Percentiles rank a stretch among this genome's conserved stretches.
phyloP scores from a whole-genome alignment of 2,329 filamentous ascomycete species.

The Fusarium humuli region DNA sequence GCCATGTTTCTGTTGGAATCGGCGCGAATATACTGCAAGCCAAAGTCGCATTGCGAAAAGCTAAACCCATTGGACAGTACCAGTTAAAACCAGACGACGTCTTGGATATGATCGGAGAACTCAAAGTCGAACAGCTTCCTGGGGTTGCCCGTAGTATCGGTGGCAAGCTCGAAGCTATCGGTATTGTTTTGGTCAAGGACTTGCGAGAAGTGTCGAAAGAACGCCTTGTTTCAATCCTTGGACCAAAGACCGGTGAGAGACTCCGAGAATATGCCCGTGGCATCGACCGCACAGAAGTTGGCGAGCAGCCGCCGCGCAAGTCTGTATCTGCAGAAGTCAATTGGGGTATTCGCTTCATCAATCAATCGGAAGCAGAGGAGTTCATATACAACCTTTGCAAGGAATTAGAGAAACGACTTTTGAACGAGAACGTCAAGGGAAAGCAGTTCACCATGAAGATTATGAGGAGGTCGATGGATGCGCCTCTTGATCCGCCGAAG shows the following conservation, averaged over 20 bases:
- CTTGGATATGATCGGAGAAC: constrained; percentile 78
- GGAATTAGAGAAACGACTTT: constrained; percentile 82
- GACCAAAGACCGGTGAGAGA: constrained; percentile 92
- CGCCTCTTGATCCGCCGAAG: constrained; percentile 90
- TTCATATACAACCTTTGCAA: constrained; percentile 88
- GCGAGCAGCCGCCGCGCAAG: constrained; percentile 86
- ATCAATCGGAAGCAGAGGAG: constrained; percentile 90
- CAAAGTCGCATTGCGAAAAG: constrained; percentile 88
- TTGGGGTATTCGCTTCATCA: constrained; percentile 97
- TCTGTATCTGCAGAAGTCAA: constrained; percentile 98
- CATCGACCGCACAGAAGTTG: constrained; percentile 87
- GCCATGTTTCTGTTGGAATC: constrained; percentile 92
- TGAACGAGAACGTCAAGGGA: constrained; percentile 88
- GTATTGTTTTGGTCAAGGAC: constrained; percentile 84
- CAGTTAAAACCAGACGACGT: constrained; percentile 87
- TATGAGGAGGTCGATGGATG: constrained; percentile 87
- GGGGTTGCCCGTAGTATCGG: constrained; percentile 93
- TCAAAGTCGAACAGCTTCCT: constrained; percentile 84
- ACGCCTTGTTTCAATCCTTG: constrained; percentile 76
- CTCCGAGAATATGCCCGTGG: constrained; percentile 91
- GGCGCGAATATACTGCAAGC: constrained; percentile 91
- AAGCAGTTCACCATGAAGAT: constrained; percentile 93
- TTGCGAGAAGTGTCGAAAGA: constrained; percentile 82
- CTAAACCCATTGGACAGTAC: constrained; percentile 93
- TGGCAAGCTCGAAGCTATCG: constrained; percentile 87